These are phyloP conservation scores for Rubroboletus satanas DNA, from an alignment of 768 basidiomycete genomes.

Conservation along the genomic window DNA sequence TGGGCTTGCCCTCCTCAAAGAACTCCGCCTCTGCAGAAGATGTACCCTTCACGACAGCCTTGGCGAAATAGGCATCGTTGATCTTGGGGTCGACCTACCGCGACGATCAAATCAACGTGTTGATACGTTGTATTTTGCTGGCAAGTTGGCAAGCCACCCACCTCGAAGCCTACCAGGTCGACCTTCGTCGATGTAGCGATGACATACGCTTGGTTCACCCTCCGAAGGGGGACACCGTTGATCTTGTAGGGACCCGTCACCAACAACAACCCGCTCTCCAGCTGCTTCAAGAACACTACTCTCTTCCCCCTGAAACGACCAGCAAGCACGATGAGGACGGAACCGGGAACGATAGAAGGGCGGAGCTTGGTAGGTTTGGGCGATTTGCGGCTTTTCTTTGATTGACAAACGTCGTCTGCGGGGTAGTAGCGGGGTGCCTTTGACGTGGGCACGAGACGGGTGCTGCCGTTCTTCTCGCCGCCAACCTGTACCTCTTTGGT, in stretches of 20 bases:
- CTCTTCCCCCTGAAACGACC: conserved; percentile 98
- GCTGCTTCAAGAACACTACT: conserved; percentile 96
- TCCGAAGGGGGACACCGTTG: conserved; percentile 96
- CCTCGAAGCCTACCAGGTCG: conserved; percentile 71
- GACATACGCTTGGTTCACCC: conserved; percentile 98
- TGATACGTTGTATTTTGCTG: background rate
- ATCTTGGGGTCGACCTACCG: conserved; percentile 80
- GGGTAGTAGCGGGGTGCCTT: conserved; percentile 93
- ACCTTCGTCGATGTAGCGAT: conserved; percentile 97
- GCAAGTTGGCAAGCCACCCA: conserved; percentile 36
- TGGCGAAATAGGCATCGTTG: conserved; percentile 92
- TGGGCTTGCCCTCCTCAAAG: conserved; percentile 91
- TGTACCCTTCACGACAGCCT: conserved; percentile 64
- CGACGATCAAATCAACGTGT: conserved; percentile 2
- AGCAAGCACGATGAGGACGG: conserved; percentile 93
- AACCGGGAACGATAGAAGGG: conserved; percentile 86
- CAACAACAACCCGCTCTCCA: conserved; percentile 86
- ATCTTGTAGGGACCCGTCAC: conserved; percentile 97
- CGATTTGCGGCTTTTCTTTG: conserved; percentile 90
- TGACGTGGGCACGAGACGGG: conserved; percentile 78
- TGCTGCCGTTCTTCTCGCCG: conserved; percentile 87
- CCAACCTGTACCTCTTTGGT: conserved; percentile 79
- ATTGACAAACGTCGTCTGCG: conserved; percentile 87
- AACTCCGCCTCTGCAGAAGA: conserved; percentile 93
- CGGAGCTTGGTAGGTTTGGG: conserved; percentile 77